Evolutionary conservation across 1,139 yeast genomes (phyloP), one percentile per base, ranked within the genome.

Genomic region (Arxiozyma heterogenica): DNA sequence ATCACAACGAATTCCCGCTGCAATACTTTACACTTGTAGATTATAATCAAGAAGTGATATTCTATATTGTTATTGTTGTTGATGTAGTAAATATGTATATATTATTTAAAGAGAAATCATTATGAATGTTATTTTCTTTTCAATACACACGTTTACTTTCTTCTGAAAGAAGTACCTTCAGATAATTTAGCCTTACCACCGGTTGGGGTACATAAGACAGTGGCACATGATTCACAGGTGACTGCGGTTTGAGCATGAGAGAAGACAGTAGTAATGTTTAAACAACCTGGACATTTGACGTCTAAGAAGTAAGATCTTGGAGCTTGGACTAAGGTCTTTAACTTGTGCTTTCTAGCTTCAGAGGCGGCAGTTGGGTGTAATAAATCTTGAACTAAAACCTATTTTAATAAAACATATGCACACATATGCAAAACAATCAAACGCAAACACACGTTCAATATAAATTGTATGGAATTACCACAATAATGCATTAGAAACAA

Each of bases 291-390:
- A 80, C 98, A 93, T 80, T 91, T 91, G 70, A 93, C 98, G 74
- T 93, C 98, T 96, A 93, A 90, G 88, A 93, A 93, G 85, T 82
- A 93, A 61, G 98, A 91, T 83, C 98, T 89, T 79, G 98, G 98
- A 64, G 86, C 76, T 78, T 93, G 96, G 67, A 93, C 98, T 74
- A 93, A 87, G 73, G 87, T 84, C 90, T 93, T 93, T 75, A 91
- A 84, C 82, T 93, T 93, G 88, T 93, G 96, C 80, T 91, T 85
- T 78, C 83, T 85, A 72, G 89, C 91, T 84, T 93, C 98, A 67
- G 96, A 77, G 75, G 91, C 93, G 75, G 96, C 86, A 76, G 86
- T 77, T 78, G 98, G 98, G 94, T 93, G 87, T 78, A 93, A 86
- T 73, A 88, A 85, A 84, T 88, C 96, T 82, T 87, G 94, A 81